Percentiles rank a stretch among this genome's conserved stretches.
These are phyloP conservation scores for Globomyces pollinis-pini DNA, from an alignment of 192 early-diverging fungal species.

Conservation along the genomic window DNA sequence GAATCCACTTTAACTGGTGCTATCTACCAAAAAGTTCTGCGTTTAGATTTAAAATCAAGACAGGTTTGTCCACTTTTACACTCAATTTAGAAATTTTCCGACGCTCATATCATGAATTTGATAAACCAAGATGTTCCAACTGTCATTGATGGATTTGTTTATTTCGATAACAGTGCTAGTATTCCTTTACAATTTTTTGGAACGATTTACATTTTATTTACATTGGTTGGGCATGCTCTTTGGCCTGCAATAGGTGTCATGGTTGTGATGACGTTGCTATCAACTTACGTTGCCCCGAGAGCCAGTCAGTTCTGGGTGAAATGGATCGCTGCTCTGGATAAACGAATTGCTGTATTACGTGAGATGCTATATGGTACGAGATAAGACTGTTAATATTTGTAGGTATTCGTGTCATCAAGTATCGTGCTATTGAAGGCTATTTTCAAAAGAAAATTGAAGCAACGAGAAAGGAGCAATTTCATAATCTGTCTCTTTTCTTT, in stretches of 20 bases:
- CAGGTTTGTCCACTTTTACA: neutral
- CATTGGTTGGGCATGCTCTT: constrained; percentile 1
- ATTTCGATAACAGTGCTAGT: neutral
- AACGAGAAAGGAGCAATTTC: constrained; percentile 9
- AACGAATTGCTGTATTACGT: constrained; percentile 20
- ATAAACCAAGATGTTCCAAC: constrained; percentile 20
- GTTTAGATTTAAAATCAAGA: neutral
- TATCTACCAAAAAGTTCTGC: neutral
- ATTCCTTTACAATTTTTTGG: neutral
- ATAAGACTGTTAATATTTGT: neutral
- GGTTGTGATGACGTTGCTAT: neutral
- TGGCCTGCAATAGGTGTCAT: neutral
- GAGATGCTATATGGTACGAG: constrained; percentile 21
- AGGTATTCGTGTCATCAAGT: constrained; percentile 26
- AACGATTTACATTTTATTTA: neutral
- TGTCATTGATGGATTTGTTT: neutral
- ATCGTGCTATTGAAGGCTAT: neutral
- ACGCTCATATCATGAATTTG: constrained; percentile 19
- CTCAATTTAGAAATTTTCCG: constrained; percentile 4
- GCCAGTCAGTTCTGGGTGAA: neutral
- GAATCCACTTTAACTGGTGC: neutral
- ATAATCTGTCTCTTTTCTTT: neutral
- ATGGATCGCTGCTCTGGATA: constrained; percentile 10
- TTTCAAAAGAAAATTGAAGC: constrained; percentile 9
- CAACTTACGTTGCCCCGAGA: neutral